Conservation (phyloP, 768 basidiomycete genomes). For the Pleurotus giganteus region DNA sequence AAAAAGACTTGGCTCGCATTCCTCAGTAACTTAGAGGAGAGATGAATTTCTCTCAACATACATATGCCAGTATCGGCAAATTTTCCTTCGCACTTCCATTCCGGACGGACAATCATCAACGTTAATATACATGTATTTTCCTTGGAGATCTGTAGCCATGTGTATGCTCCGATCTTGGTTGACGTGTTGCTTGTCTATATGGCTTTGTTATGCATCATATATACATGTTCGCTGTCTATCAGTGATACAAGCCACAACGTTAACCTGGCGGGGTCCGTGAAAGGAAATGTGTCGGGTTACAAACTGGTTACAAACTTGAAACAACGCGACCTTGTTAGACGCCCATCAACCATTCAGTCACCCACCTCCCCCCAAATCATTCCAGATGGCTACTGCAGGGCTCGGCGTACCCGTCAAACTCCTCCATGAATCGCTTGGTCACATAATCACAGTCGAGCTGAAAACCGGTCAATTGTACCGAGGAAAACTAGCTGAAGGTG, state of each 20-base stretch:
- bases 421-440: constrained; percentile 93
- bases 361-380: constrained; percentile 13
- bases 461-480: constrained; percentile 97
- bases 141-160: not conserved
- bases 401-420: constrained; percentile 96
- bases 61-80: too few species aligned
- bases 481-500: constrained; percentile 96
- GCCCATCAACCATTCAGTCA: not conserved
- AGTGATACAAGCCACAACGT: too few species aligned
- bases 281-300: not conserved
- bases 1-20: constrained; percentile 95
- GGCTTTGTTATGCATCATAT: too few species aligned
- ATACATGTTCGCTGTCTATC: too few species aligned
- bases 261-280: not conserved
- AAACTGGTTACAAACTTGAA: not conserved
- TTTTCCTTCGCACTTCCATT: not conserved
- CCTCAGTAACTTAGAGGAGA: constrained; percentile 71
- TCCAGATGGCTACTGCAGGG: constrained; percentile 53
- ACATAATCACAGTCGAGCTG: constrained; percentile 96
- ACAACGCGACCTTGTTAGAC: not conserved
- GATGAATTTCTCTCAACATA: constrained; percentile 25
- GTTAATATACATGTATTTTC: not conserved
- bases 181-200: too few species aligned
- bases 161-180: too few species aligned
- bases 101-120: not conserved